Evolutionary conservation across 768 basidiomycete species (phyloP).

Genomic region (Naganishia randhawae): DNA sequence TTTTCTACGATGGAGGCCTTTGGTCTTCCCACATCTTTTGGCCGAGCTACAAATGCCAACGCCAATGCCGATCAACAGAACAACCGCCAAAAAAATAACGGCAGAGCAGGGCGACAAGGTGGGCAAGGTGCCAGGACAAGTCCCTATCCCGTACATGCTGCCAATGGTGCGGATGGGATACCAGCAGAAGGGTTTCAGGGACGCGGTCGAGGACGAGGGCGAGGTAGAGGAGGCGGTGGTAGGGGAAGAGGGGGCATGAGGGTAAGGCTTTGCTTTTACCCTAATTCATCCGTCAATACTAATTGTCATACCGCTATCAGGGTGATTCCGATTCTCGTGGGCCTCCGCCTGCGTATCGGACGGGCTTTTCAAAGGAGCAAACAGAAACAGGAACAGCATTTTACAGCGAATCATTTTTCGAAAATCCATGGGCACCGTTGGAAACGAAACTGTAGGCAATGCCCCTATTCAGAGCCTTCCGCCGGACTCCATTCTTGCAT

Average conservation of each 20-base stretch:
- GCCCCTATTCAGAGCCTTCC: too few species aligned
- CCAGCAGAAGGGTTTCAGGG: constrained; percentile 14
- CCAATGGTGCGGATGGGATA: not conserved
- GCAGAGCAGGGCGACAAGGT: constrained; percentile 4
- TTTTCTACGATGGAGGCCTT: constrained; percentile 1
- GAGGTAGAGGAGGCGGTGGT: not conserved
- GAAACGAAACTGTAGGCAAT: too few species aligned
- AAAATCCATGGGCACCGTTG: constrained; percentile 13
- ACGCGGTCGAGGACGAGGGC: not conserved
- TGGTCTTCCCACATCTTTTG: constrained; percentile 17
- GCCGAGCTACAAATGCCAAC: not conserved
- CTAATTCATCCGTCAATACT: not conserved
- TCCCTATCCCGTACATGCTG: not conserved
- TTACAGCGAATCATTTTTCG: constrained; percentile 17
- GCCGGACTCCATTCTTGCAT: too few species aligned
- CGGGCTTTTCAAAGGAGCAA: constrained; percentile 15
- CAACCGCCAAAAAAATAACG: not conserved
- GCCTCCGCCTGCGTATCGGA: not conserved
- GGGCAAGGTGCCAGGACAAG: not conserved
- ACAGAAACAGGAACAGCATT: constrained; percentile 11
- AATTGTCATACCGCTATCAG: not conserved
- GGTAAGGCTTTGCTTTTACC: not conserved
- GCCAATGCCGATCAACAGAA: not conserved
- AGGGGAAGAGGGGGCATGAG: not conserved
- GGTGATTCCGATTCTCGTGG: not conserved